Conservation (phyloP, 2,329 filamentous ascomycete genomes). For the Arthrobotrys iridis region DNA sequence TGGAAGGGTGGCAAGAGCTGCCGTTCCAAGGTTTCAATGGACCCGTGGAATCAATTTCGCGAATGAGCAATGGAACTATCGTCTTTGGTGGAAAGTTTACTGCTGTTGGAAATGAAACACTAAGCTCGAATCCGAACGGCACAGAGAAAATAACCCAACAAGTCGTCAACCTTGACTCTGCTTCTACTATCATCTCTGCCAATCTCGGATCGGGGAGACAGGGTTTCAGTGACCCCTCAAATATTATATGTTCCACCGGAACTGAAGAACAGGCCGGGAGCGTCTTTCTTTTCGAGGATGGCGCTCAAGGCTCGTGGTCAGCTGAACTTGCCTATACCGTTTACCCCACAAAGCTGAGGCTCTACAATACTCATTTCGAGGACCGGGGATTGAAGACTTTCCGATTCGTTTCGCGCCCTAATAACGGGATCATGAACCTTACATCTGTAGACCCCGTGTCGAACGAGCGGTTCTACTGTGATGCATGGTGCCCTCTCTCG, state of each 20-base stretch:
- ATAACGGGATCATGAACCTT: constrained; percentile 94
- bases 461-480: constrained; percentile 76
- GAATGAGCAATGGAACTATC: constrained; percentile 81
- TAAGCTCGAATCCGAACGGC: constrained; percentile 72
- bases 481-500: constrained; percentile 84
- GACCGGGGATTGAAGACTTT: constrained; percentile 89
- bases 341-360: constrained; percentile 81
- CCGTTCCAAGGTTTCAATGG: constrained; percentile 96
- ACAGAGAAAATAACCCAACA: constrained; percentile 64
- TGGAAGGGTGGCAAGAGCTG: constrained; percentile 77
- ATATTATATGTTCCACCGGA: constrained; percentile 79
- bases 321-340: constrained; percentile 86
- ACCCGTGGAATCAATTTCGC: constrained; percentile 84
- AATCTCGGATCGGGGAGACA: constrained; percentile 70
- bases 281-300: constrained; percentile 76
- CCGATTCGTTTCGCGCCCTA: constrained; percentile 83
- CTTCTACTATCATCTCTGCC: constrained; percentile 71
- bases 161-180: constrained; percentile 83
- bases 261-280: constrained; percentile 74
- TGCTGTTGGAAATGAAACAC: constrained; percentile 81
- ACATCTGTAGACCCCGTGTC: constrained; percentile 83
- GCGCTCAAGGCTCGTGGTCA: constrained; percentile 81
- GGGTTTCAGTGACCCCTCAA: constrained; percentile 79
- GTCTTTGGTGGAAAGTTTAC: constrained; percentile 93
- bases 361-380: constrained; percentile 86